A percentile compares a stretch with the other conserved stretches of the same genome.
Evolutionary conservation across 78 protist genomes (phyloP).

Genomic region (Trichosphaerium sp.): DNA sequence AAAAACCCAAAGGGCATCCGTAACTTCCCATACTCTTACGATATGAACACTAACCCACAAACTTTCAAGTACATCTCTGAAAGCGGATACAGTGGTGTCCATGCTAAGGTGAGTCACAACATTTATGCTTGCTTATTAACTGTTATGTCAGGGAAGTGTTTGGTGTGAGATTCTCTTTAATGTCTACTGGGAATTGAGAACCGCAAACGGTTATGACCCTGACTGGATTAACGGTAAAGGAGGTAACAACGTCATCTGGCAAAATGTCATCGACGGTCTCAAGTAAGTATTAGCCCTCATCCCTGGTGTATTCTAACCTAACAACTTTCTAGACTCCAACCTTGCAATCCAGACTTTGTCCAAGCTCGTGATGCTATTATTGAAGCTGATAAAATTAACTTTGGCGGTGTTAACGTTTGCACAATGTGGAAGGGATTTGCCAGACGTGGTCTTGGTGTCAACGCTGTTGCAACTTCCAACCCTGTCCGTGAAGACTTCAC

Average conservation of each 20-base stretch:
- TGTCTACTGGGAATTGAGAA: neutral
- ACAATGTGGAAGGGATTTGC: neutral
- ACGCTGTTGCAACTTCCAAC: neutral
- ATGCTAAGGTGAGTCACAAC: neutral
- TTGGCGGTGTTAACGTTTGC: neutral
- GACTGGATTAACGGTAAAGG: neutral
- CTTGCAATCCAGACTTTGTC: conserved; percentile 1
- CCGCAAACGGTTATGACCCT: neutral
- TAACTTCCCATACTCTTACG: neutral
- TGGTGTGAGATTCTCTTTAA: conserved; percentile 1
- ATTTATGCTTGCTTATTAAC: neutral
- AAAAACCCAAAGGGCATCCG: neutral
- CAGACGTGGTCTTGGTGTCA: conserved; percentile 9
- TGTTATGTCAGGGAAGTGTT: neutral
- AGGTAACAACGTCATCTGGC: neutral
- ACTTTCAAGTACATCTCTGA: neutral
- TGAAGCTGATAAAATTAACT: neutral
- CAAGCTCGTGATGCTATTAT: conserved; percentile 1
- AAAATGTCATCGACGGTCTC: neutral
- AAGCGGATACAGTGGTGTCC: conserved; percentile 2
- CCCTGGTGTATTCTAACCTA: too few species aligned
- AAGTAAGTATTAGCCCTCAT: too few species aligned
- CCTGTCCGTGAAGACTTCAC: neutral
- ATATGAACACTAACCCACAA: conserved; percentile 2
- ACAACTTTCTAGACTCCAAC: too few species aligned